Conservation (phyloP, 208 protist genomes). For the Crithidia bombi region DNA sequence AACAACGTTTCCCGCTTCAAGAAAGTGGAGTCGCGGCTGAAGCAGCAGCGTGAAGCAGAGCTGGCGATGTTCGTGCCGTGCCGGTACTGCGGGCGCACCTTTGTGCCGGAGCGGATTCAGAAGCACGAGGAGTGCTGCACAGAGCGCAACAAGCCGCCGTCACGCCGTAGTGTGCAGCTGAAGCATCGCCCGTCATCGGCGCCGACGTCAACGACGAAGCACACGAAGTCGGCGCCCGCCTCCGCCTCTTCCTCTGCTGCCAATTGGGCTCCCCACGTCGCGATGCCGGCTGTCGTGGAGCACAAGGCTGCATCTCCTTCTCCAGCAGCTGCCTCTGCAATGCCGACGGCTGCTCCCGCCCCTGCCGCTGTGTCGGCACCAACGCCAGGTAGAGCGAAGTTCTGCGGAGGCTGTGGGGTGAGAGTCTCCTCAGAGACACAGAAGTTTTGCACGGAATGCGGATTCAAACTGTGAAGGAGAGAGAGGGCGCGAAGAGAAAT, state of each 20-base stretch:
- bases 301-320: background rate
- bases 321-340: background rate
- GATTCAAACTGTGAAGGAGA: constrained; percentile 43
- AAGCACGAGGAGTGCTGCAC: constrained; percentile 88
- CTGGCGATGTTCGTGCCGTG: constrained; percentile 47
- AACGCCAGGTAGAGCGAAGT: constrained; percentile 27
- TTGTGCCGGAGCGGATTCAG: constrained; percentile 67
- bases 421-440: constrained; percentile 34
- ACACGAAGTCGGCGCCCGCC: constrained; percentile 3
- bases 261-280: background rate
- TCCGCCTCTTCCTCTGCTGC: background rate
- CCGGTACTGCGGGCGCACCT: constrained; percentile 76
- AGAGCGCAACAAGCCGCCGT: constrained; percentile 60
- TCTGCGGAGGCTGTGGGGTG: constrained; percentile 73
- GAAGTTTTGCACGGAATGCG: constrained; percentile 74
- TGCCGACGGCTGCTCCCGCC: background rate
- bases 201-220: constrained; percentile 2
- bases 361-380: background rate
- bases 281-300: background rate
- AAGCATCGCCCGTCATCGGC: constrained; percentile 6
- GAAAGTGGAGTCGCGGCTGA: constrained; percentile 74
- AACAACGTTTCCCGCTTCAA: constrained; percentile 87
- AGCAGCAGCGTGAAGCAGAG: constrained; percentile 40
- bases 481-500: no score
- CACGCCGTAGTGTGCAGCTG: constrained; percentile 3